Evolutionary conservation across 129 eudicot species (phyloP).

Genomic region (Tagetes erecta): DNA sequence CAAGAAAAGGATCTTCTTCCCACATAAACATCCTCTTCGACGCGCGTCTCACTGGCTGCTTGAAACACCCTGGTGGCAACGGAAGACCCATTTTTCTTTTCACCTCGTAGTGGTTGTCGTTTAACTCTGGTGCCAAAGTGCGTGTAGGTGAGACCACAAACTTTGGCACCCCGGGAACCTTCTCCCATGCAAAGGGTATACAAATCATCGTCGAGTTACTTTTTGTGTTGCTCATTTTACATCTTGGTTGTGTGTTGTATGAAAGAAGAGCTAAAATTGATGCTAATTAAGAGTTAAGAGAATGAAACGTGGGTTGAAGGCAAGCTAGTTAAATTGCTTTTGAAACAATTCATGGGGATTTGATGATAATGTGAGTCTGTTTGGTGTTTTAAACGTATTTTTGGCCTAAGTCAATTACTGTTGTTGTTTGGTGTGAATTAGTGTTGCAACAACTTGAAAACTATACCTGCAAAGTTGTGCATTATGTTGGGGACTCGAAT

Average conservation of each 20-base stretch:
- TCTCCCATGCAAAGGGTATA: slow-evolving; percentile 39
- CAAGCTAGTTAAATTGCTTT: slow-evolving; percentile 34
- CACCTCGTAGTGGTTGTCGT: neutral
- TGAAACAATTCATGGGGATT: slow-evolving; percentile 30
- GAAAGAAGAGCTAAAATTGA: slow-evolving; percentile 1
- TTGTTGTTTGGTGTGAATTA: slow-evolving; percentile 36
- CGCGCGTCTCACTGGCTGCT: neutral
- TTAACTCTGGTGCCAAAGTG: neutral
- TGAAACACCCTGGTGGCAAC: slow-evolving; percentile 32
- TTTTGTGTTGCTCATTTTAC: slow-evolving; percentile 29
- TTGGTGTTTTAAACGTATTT: slow-evolving; percentile 32
- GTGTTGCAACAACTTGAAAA: slow-evolving; percentile 27
- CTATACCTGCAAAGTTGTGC: slow-evolving; percentile 3
- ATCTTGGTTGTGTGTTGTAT: neutral
- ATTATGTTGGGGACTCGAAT: neutral
- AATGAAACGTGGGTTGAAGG: slow-evolving; percentile 33
- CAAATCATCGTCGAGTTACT: slow-evolving; percentile 12
- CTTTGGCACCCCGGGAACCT: slow-evolving; percentile 38
- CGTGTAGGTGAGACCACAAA: slow-evolving; percentile 27
- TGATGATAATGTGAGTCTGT: slow-evolving; percentile 27
- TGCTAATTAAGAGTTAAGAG: neutral
- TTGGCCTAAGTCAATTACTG: slow-evolving; percentile 25
- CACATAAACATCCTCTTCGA: slow-evolving; percentile 17
- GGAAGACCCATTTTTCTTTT: slow-evolving; percentile 17
- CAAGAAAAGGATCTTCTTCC: slow-evolving; percentile 37